phyloP scores from a whole-genome alignment of 2,329 filamentous ascomycete species.

The Torrubiella hemipterigena region DNA sequence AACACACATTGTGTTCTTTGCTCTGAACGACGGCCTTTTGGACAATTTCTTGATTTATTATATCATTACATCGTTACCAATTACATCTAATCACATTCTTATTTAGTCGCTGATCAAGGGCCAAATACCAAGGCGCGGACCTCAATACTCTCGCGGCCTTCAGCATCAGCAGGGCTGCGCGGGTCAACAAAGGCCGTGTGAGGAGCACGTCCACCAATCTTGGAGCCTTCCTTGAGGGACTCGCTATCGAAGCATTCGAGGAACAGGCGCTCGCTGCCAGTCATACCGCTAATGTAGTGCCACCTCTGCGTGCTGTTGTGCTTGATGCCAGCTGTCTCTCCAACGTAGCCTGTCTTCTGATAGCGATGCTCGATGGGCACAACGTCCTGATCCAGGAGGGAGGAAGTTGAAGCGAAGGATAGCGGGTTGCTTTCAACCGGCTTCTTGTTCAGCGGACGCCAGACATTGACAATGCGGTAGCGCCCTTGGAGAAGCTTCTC shows the following conservation, averaged over 20 bases:
- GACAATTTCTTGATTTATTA: too few relatives aligned
- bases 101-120: too few relatives aligned
- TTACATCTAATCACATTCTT: too few relatives aligned
- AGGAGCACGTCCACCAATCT: constrained; percentile 46
- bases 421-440: constrained; percentile 57
- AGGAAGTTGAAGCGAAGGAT: constrained; percentile 54
- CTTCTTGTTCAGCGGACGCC: constrained; percentile 51
- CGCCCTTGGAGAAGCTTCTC: constrained; percentile 52
- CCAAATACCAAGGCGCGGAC: constrained; percentile 79
- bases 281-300: constrained; percentile 75
- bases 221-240: constrained; percentile 32
- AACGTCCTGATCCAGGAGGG: constrained; percentile 50
- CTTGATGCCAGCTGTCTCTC: constrained; percentile 61
- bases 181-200: constrained; percentile 76
- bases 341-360: constrained; percentile 40
- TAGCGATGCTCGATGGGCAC: constrained; percentile 66
- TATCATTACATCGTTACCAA: too few relatives aligned
- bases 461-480: constrained; percentile 80
- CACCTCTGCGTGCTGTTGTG: constrained; percentile 54
- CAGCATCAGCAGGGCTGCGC: constrained; percentile 55
- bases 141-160: constrained; percentile 77
- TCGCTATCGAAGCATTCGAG: constrained; percentile 71
- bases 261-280: constrained; percentile 56
- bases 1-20: too few relatives aligned
- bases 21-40: too few relatives aligned